Percentiles rank a stretch among this genome's conserved stretches.
These are phyloP conservation scores for Halophytophthora batemanensis DNA, from an alignment of 352 stramenopile genomes.

Conservation along the genomic window DNA sequence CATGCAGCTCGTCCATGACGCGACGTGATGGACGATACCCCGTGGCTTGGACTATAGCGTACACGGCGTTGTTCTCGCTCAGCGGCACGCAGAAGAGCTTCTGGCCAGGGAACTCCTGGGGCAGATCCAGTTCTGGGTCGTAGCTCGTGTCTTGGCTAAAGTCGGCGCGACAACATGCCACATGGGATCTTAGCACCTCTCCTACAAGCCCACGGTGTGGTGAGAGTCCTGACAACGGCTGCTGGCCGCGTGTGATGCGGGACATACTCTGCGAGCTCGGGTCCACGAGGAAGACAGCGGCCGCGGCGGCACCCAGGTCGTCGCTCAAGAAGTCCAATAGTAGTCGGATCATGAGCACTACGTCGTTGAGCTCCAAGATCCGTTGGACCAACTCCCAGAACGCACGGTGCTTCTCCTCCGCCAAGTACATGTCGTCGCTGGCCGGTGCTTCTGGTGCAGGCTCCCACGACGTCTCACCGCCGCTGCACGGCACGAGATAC, in stretches of 20 bases:
- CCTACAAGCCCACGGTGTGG: constrained; percentile 55
- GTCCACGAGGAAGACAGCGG: constrained; percentile 75
- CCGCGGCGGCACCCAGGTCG: constrained; percentile 43
- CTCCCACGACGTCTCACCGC: neutral
- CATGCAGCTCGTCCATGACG: constrained; percentile 59
- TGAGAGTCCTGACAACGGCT: constrained; percentile 49
- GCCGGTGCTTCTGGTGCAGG: constrained; percentile 4
- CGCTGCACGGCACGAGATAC: constrained; percentile 15
- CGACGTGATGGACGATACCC: constrained; percentile 32
- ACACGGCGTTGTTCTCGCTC: constrained; percentile 70
- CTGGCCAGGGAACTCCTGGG: constrained; percentile 49
- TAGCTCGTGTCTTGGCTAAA: constrained; percentile 50
- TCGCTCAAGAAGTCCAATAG: constrained; percentile 64
- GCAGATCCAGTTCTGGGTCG: constrained; percentile 66
- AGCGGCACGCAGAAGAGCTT: constrained; percentile 74
- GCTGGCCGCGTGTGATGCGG: constrained; percentile 50
- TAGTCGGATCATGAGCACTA: constrained; percentile 70
- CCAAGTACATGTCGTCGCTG: constrained; percentile 32
- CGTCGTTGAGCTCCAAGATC: constrained; percentile 65
- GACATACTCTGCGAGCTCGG: constrained; percentile 74
- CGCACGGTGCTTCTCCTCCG: constrained; percentile 64
- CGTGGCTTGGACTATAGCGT: constrained; percentile 71
- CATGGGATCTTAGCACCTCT: constrained; percentile 30
- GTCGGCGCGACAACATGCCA: constrained; percentile 32
- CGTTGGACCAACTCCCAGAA: constrained; percentile 79